These are phyloP conservation scores for Blastomyces percursus DNA, from an alignment of 2,329 filamentous ascomycete genomes.

Conservation along the genomic window DNA sequence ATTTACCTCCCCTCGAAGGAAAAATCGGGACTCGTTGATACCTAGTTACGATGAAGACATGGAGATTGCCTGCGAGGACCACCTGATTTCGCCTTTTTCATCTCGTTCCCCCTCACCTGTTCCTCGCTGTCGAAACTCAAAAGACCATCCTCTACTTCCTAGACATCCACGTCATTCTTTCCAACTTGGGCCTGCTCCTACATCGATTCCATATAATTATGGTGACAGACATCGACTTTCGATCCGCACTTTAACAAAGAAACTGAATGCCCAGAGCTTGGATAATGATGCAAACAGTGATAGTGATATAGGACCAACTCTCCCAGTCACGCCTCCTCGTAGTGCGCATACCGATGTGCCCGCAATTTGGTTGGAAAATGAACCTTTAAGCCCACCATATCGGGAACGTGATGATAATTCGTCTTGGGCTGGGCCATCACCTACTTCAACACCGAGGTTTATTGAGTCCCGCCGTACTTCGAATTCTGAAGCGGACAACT, in stretches of 20 bases:
- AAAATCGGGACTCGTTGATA: constrained; percentile 16
- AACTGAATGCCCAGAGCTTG: constrained; percentile 32
- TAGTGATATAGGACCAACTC: constrained; percentile 14
- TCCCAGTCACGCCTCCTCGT: constrained; percentile 15
- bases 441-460: constrained; percentile 7
- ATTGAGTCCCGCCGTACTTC: neutral
- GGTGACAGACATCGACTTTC: constrained; percentile 29
- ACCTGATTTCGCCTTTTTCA: constrained; percentile 31
- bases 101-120: constrained; percentile 33
- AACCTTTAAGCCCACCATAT: neutral
- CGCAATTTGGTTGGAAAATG: constrained; percentile 9
- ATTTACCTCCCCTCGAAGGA: constrained; percentile 27
- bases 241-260: constrained; percentile 31
- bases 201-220: constrained; percentile 35
- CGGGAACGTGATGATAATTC: neutral
- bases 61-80: constrained; percentile 29
- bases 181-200: constrained; percentile 30
- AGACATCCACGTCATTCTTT: constrained; percentile 26
- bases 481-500: neutral
- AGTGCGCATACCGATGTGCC: constrained; percentile 15
- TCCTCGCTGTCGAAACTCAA: constrained; percentile 18
- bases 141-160: constrained; percentile 22
- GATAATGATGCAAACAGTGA: constrained; percentile 18
- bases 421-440: neutral
- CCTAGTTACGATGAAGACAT: constrained; percentile 24